These are phyloP conservation scores for Ogataea philodendri DNA, from an alignment of 805 yeast genomes.

Conservation along the genomic window DNA sequence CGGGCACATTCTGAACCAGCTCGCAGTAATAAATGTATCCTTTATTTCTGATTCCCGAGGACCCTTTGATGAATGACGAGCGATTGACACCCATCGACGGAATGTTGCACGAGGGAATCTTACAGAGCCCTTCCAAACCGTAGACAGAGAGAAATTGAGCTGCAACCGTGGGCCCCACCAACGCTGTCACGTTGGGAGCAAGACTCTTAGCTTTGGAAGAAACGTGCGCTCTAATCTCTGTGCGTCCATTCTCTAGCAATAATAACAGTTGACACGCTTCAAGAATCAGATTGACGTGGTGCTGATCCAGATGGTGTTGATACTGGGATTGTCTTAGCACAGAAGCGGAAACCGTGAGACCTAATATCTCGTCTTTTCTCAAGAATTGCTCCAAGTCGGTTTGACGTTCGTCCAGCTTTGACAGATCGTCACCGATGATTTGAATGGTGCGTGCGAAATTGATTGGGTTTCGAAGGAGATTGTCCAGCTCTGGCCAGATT, in stretches of 20 bases:
- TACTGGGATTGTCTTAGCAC: conserved; percentile 36
- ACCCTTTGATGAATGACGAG: conserved; percentile 40
- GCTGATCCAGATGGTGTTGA: conserved; percentile 22
- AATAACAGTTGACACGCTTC: conserved; percentile 49
- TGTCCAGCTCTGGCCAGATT: conserved; percentile 69
- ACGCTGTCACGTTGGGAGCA: conserved; percentile 77
- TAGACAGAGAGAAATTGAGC: conserved; percentile 74
- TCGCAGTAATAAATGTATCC: conserved; percentile 69
- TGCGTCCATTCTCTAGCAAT: conserved; percentile 43
- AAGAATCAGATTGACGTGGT: conserved; percentile 38
- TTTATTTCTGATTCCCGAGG: conserved; percentile 52
- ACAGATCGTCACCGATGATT: conserved; percentile 44
- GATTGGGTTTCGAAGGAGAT: conserved; percentile 57
- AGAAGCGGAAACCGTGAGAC: conserved; percentile 69
- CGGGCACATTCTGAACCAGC: conserved; percentile 56
- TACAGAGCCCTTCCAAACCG: conserved; percentile 62
- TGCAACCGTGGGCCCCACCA: conserved; percentile 71
- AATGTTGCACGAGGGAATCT: conserved; percentile 79
- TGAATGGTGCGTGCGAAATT: conserved; percentile 57
- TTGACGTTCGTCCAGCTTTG: conserved; percentile 25
- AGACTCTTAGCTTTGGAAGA: conserved; percentile 52
- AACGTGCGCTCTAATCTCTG: conserved; percentile 50
- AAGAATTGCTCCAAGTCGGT: conserved; percentile 42
- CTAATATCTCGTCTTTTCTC: conserved; percentile 64
- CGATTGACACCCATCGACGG: conserved; percentile 69